Percentiles rank a stretch among this genome's conserved stretches.
Conservation (phyloP, 805 yeast genomes). For the Kuraishia piskuri region DNA sequence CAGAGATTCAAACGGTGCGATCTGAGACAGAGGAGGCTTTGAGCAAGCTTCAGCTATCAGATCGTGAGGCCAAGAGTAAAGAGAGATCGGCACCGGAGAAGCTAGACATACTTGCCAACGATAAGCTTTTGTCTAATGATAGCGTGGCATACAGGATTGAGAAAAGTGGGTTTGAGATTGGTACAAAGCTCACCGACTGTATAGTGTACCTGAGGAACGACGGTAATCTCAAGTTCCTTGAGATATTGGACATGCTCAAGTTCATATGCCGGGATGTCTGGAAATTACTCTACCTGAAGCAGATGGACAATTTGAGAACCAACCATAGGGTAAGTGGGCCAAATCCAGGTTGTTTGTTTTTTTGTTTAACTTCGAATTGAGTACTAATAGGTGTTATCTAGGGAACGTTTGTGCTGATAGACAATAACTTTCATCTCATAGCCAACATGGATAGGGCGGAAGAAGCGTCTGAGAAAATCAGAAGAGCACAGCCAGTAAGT, state of each 20-base stretch:
- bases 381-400: conserved; percentile 1
- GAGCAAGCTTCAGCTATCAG: conserved; percentile 2
- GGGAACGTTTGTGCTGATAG: conserved; percentile 74
- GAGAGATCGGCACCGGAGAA: conserved; percentile 24
- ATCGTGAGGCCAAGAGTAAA: conserved; percentile 8
- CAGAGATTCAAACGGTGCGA: background rate
- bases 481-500: conserved; percentile 28
- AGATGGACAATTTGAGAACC: conserved; percentile 85
- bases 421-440: conserved; percentile 51
- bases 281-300: conserved; percentile 73
- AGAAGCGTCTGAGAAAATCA: conserved; percentile 34
- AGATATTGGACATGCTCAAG: conserved; percentile 78
- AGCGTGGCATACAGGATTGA: conserved; percentile 56
- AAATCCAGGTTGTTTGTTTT: too few species aligned
- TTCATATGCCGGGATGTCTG: conserved; percentile 90
- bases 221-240: conserved; percentile 30
- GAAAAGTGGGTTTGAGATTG: conserved; percentile 52
- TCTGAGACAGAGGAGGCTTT: conserved; percentile 1
- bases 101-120: conserved; percentile 26
- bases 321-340: conserved; percentile 56
- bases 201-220: conserved; percentile 15
- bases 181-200: conserved; percentile 20
- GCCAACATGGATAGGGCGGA: conserved; percentile 36
- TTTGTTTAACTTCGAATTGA: background rate
- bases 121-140: conserved; percentile 28